Conservation (phyloP, 148 eudicot species). For the Dianthus caryophyllus region DNA sequence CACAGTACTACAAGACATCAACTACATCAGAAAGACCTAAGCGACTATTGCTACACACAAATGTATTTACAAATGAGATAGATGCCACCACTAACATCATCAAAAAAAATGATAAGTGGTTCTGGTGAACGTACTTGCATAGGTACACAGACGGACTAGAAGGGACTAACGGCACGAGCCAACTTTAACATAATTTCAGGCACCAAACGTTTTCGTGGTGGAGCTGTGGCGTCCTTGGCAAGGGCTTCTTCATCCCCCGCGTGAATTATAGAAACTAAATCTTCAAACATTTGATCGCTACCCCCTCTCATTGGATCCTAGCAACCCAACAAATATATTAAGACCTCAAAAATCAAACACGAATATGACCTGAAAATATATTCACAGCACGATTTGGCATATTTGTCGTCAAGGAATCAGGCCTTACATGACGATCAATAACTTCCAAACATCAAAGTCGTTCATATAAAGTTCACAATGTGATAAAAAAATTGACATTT, state of each 20-base stretch:
- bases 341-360: not conserved
- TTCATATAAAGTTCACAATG: too few species aligned
- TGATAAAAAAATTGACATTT: too few species aligned
- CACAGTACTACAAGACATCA: too few species aligned
- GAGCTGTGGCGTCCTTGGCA: slow-evolving; percentile 57
- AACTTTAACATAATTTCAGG: slow-evolving; percentile 83
- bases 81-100: slow-evolving; percentile 14
- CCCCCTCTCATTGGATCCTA: slow-evolving; percentile 99
- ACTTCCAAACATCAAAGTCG: too few species aligned
- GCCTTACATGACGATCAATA: not conserved
- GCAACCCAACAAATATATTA: not conserved
- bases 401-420: not conserved
- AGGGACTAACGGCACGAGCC: slow-evolving; percentile 78
- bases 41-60: not conserved
- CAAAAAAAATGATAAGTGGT: slow-evolving; percentile 1
- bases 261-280: slow-evolving; percentile 62
- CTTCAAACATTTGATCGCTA: slow-evolving; percentile 70
- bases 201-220: slow-evolving; percentile 71
- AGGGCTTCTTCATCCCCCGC: slow-evolving; percentile 68
- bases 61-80: slow-evolving; percentile 10
- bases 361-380: not conserved
- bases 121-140: not conserved
- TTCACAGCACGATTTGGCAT: not conserved
- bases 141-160: slow-evolving; percentile 29
- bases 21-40: not conserved